A percentile compares a stretch with the other conserved stretches of the same genome.
Evolutionary conservation across 2,329 filamentous ascomycete genomes (phyloP).

Genomic region (Sclerotinia borealis): DNA sequence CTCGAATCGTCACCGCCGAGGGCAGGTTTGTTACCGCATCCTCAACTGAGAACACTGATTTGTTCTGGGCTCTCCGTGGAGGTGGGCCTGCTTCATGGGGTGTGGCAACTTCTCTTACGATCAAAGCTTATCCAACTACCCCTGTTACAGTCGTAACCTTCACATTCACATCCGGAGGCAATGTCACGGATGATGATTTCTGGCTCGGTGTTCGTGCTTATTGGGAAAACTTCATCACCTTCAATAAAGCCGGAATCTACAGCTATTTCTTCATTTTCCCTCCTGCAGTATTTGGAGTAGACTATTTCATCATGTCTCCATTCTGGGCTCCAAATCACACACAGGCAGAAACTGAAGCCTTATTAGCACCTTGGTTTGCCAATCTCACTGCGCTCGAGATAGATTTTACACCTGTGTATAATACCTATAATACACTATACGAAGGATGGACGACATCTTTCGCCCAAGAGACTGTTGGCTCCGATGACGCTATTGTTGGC

Average conservation of each 20-base stretch:
- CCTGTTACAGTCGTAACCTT: conserved; percentile 37
- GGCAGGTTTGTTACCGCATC: conserved; percentile 21
- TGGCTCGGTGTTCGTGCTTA: conserved; percentile 48
- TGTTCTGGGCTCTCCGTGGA: conserved; percentile 26
- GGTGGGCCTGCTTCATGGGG: conserved; percentile 44
- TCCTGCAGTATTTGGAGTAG: conserved; percentile 13
- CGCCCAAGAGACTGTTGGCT: conserved; percentile 34
- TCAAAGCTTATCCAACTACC: conserved; percentile 41
- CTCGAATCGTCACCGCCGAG: conserved; percentile 20
- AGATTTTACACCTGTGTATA: conserved; percentile 29
- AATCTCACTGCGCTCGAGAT: conserved; percentile 31
- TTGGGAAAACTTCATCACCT: conserved; percentile 39
- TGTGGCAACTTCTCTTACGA: conserved; percentile 50
- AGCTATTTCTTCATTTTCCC: conserved; percentile 29
- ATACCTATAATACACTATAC: conserved; percentile 15
- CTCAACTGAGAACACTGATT: conserved; percentile 17
- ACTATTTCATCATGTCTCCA: conserved; percentile 14
- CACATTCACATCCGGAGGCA: conserved; percentile 41
- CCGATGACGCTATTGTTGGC: conserved; percentile 30
- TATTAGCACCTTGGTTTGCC: conserved; percentile 35
- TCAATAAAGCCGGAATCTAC: conserved; percentile 32
- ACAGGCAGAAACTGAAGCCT: conserved; percentile 22
- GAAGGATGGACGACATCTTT: conserved; percentile 36
- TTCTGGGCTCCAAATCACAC: conserved; percentile 30
- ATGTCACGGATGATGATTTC: conserved; percentile 40